Evolutionary conservation across 306 rosid species (phyloP).

Genomic region (Cicer bijugum): DNA sequence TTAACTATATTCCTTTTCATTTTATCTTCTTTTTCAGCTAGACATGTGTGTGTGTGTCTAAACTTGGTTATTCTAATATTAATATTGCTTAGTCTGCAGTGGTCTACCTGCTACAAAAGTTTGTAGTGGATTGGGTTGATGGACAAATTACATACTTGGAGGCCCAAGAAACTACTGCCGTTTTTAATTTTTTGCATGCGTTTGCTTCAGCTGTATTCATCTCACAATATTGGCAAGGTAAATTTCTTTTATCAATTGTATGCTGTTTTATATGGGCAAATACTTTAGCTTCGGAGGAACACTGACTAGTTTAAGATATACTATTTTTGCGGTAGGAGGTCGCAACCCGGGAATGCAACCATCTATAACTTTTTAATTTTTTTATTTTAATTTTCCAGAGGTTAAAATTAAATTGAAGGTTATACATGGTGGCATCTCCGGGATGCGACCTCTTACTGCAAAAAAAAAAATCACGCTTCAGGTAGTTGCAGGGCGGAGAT

Average conservation of each 20-base stretch:
- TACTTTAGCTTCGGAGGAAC: constrained; percentile 22
- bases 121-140: constrained; percentile 92
- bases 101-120: constrained; percentile 86
- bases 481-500: no score
- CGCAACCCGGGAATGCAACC: no score
- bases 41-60: constrained; percentile 16
- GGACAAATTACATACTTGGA: constrained; percentile 91
- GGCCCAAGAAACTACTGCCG: constrained; percentile 75
- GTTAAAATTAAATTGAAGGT: no score
- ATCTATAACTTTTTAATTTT: no score
- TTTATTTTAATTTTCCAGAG: no score
- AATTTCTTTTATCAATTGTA: constrained; percentile 30
- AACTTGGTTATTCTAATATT: constrained; percentile 40
- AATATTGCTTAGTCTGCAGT: constrained; percentile 84
- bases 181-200: constrained; percentile 80
- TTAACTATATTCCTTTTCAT: not conserved
- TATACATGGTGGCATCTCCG: no score
- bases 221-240: constrained; percentile 97
- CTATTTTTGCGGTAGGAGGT: not conserved
- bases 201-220: constrained; percentile 89
- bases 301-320: constrained; percentile 21
- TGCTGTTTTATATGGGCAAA: constrained; percentile 14
- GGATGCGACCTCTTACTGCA: no score
- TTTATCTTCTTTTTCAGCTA: constrained; percentile 33
- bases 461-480: no score